These are phyloP conservation scores for Nitzschia sp. DNA, from an alignment of 108 stramenopile species.

Conservation along the genomic window DNA sequence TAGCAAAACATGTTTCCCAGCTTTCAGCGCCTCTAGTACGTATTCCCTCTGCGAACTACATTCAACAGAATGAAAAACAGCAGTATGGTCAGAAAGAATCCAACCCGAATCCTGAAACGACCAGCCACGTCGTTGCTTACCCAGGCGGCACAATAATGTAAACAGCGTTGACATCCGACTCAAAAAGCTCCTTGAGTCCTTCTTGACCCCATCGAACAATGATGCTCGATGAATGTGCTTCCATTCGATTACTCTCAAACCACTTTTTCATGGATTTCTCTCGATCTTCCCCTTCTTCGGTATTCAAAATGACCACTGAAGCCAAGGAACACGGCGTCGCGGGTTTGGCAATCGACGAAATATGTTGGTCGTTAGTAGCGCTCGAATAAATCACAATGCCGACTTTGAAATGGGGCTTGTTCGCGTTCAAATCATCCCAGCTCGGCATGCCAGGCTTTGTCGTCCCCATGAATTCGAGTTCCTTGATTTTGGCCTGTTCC, in stretches of 20 bases:
- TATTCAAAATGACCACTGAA: slow-evolving; percentile 25
- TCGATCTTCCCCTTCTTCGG: not conserved
- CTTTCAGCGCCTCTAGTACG: slow-evolving; percentile 43
- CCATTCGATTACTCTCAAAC: slow-evolving; percentile 15
- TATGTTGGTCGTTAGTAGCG: slow-evolving; percentile 17
- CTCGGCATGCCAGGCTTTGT: slow-evolving; percentile 2
- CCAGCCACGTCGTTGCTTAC: slow-evolving; percentile 26
- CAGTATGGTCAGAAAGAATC: not conserved
- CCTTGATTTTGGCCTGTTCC: not conserved
- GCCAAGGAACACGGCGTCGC: slow-evolving; percentile 22
- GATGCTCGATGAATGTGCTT: not conserved
- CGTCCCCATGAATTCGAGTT: not conserved
- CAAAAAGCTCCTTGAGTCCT: slow-evolving; percentile 32
- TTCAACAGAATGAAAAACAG: not conserved
- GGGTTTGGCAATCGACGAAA: slow-evolving; percentile 31
- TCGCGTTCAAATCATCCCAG: slow-evolving; percentile 9
- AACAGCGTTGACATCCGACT: slow-evolving; percentile 37
- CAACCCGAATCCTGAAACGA: too few relatives aligned
- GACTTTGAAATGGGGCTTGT: slow-evolving; percentile 27
- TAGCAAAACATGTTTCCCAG: slow-evolving; percentile 61
- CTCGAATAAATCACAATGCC: slow-evolving; percentile 28
- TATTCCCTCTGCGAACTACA: slow-evolving; percentile 28
- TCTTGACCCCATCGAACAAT: slow-evolving; percentile 23
- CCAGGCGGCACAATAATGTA: slow-evolving; percentile 38
- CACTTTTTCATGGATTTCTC: slow-evolving; percentile 5